Conservation (phyloP, 345 rosid species). For the Eucalyptus guilfoylei region DNA sequence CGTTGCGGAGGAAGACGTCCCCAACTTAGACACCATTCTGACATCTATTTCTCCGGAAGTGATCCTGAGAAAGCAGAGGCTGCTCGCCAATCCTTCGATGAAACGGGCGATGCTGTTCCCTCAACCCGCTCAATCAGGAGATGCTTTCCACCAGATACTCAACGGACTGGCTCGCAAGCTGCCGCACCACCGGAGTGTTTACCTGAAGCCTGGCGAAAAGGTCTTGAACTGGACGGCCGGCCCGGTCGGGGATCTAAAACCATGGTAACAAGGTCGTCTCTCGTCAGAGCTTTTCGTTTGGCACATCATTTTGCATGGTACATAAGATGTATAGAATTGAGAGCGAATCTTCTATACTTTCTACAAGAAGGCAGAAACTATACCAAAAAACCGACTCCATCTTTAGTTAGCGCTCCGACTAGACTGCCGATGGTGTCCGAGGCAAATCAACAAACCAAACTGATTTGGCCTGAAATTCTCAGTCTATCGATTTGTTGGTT, state of each 20-base stretch:
- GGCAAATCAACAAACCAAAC: not conserved
- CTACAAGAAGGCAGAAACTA: not conserved
- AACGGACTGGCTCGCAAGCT: slow-evolving; percentile 84
- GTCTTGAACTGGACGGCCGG: slow-evolving; percentile 86
- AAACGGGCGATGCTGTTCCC: slow-evolving; percentile 90
- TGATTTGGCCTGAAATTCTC: not conserved
- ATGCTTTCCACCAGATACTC: slow-evolving; percentile 91
- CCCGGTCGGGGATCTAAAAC: slow-evolving; percentile 73
- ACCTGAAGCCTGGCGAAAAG: slow-evolving; percentile 49
- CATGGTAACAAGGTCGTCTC: slow-evolving; percentile 41
- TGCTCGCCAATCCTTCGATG: slow-evolving; percentile 93
- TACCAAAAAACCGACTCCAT: not conserved
- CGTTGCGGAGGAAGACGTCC: slow-evolving; percentile 81
- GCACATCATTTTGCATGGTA: not conserved
- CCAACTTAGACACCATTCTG: slow-evolving; percentile 65
- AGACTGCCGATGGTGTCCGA: not conserved
- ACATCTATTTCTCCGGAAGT: slow-evolving; percentile 72
- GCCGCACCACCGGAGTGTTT: slow-evolving; percentile 45
- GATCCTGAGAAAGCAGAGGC: slow-evolving; percentile 80
- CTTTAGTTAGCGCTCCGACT: not conserved
- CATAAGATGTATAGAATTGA: not conserved
- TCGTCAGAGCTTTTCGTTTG: not conserved
- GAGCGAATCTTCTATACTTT: not conserved
- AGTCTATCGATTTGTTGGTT: not conserved
- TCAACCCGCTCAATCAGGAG: slow-evolving; percentile 86